Conservation (phyloP, 441 rosid genomes). For the Populus trichocarpa region DNA sequence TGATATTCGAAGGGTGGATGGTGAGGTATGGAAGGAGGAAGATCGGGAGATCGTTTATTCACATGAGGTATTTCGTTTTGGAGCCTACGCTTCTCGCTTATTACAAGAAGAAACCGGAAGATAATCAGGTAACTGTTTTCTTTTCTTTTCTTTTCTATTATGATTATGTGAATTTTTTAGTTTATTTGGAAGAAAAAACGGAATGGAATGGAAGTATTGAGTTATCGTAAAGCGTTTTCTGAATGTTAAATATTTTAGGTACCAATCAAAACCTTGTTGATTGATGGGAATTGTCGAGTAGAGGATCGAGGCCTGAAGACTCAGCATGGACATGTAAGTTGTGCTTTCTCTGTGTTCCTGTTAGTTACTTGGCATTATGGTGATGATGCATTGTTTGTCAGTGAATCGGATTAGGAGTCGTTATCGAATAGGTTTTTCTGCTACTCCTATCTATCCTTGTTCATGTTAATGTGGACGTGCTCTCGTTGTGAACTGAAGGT, state of each 20-base stretch:
- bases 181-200: no score
- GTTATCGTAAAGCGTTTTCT: neutral
- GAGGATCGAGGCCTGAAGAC: constrained; percentile 99
- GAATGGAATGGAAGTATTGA: neutral
- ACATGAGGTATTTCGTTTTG: constrained; percentile 93
- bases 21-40: constrained; percentile 95
- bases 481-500: neutral
- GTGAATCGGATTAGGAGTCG: neutral
- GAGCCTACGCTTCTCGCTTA: constrained; percentile 91
- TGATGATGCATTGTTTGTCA: neutral
- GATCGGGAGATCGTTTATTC: constrained; percentile 95
- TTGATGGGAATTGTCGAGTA: constrained; percentile 97
- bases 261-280: constrained; percentile 89
- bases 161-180: neutral
- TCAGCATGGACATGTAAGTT: constrained; percentile 92
- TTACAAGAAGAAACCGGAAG: constrained; percentile 94
- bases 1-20: constrained; percentile 98
- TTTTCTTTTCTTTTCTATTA: neutral
- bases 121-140: constrained; percentile 54
- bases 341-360: neutral
- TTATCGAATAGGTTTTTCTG: neutral
- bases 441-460: constrained; percentile 1
- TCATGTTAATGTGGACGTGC: neutral
- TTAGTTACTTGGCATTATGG: neutral
- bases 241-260: constrained; percentile 43